Base-by-base conservation (phyloP, 1,284 basidiomycete species). In the Pseudomicrostroma phylloplanum region DNA sequence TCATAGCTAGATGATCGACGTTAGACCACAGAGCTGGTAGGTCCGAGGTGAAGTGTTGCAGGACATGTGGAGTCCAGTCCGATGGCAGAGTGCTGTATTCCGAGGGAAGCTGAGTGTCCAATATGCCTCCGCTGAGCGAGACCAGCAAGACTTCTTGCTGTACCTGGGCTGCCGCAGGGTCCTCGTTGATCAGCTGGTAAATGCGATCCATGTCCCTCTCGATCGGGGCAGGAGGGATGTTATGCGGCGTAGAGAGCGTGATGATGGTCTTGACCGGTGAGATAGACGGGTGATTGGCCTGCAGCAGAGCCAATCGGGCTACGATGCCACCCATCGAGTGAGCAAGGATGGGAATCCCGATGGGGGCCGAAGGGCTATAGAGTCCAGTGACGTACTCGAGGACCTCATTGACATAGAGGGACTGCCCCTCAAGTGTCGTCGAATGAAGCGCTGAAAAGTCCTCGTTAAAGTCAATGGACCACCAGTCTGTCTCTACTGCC, bases 301-400 rank as follows among this genome's bases (percentile, higher is more conserved):
- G 83, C 12, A 89, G 83, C 2, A 88, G 84, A 0, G 87, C 68
- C 36, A 83, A 77, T 1, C 83, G 86, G 7, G 91, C 91, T 6
- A 94, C 91, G 51, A 96, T 82, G 1, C 96, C 96, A n/a, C 96
- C 96, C 96, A 99, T 99, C 13, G 93, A 97, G 77, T 98, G 94
- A 0, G 89, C 94, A 71, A 97, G 82, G 61, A 98, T 78, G 40
- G 89, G 85, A 55, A 62, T 53, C 19, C n/a, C 30, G 21, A n/a
- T 13, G n/a, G n/a, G 9, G 2, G n/a, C 21, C 13, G 15, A 17
- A 25, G 19, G 78, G 1, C 82, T 67, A 76, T 97, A 97, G 30
- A 86, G 81, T 0, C 86, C 86, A 39, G 92, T 84, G 58, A 98
- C 88, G 68, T 89, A 90, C 4, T 82, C 80, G 56, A 96, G 85